These are phyloP conservation scores for barley (Hordeum vulgare) DNA, from an alignment of 176 grass and related monocot genomes.

Conservation along the genomic window DNA sequence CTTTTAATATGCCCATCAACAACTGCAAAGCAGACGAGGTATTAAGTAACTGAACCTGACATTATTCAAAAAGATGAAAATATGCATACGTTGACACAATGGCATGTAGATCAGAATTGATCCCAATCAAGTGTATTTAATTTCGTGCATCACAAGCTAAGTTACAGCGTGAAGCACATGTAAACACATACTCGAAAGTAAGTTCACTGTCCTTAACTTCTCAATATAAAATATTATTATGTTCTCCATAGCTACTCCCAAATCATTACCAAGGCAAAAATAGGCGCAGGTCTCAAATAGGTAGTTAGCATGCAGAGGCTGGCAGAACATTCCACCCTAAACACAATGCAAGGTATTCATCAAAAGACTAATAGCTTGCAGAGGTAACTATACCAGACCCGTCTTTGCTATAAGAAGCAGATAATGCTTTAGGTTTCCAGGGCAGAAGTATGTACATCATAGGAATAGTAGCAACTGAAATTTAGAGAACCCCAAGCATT, in stretches of 20 bases:
- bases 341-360: background rate
- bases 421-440: background rate
- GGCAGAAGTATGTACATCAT: background rate
- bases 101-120: background rate
- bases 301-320: background rate
- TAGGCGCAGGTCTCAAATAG: background rate
- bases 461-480: background rate
- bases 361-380: background rate
- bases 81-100: background rate
- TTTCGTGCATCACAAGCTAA: background rate
- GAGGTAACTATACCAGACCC: background rate
- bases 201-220: background rate
- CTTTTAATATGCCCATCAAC: slow-evolving; percentile 77
- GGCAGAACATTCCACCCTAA: background rate
- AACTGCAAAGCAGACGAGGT: slow-evolving; percentile 41
- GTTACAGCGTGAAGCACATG: background rate
- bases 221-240: background rate
- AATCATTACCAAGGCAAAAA: background rate
- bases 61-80: background rate
- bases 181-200: background rate
- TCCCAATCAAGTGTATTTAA: background rate
- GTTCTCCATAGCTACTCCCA: background rate
- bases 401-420: background rate
- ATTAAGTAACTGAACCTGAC: slow-evolving; percentile 2
- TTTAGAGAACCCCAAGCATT: background rate